phyloP scores from a whole-genome alignment of 148 eudicot genomes.

The Camellia granthamiana region DNA sequence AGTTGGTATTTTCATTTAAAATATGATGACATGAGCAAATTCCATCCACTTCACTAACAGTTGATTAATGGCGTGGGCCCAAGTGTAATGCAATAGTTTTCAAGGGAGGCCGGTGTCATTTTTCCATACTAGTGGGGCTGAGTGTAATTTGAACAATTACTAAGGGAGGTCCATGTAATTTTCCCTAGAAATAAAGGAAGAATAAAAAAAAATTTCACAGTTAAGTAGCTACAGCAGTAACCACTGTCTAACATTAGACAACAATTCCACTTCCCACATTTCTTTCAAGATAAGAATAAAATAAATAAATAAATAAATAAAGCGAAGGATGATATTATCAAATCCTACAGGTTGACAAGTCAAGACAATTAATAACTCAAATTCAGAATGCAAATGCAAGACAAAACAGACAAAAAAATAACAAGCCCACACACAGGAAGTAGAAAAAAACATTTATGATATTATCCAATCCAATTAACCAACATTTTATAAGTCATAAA shows the following conservation, averaged over 20 bases:
- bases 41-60: too few species aligned
- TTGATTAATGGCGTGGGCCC: too few species aligned
- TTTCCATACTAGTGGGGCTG: too few species aligned
- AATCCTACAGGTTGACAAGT: background rate
- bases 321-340: background rate
- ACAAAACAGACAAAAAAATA: background rate
- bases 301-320: too few species aligned
- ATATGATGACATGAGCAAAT: too few species aligned
- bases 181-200: background rate
- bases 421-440: background rate
- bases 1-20: too few species aligned
- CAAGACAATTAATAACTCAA: background rate
- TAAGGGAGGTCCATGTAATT: too few species aligned
- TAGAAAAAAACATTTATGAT: background rate
- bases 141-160: too few species aligned
- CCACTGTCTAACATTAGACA: background rate
- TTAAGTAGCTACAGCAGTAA: background rate
- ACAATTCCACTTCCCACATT: background rate
- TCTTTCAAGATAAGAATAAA: background rate
- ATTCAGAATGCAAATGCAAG: background rate
- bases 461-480: background rate
- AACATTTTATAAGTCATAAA: background rate
- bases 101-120: too few species aligned
- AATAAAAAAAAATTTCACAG: background rate
- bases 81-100: too few species aligned